Evolutionary conservation across 176 grass and related monocot species (phyloP).

Genomic region (Puya raimondii): DNA sequence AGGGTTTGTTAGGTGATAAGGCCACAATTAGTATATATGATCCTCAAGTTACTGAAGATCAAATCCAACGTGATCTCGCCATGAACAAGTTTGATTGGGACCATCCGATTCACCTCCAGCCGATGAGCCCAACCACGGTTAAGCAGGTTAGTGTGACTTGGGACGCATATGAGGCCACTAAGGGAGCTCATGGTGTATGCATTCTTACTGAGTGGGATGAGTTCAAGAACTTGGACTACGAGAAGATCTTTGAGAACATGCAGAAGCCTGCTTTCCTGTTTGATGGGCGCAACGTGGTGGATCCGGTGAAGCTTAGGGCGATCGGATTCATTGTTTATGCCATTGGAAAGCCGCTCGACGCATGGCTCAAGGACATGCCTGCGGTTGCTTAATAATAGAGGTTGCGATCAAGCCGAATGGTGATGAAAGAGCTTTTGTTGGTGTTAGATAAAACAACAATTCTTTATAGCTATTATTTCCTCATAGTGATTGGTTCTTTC

Average conservation of each 20-base stretch:
- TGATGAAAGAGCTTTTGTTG: neutral
- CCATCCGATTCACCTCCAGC: slow-evolving; percentile 53
- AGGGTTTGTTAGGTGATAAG: slow-evolving; percentile 50
- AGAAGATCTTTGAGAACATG: slow-evolving; percentile 57
- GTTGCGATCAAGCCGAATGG: neutral
- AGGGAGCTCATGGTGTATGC: slow-evolving; percentile 50
- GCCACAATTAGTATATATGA: slow-evolving; percentile 61
- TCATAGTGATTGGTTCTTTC: too few relatives aligned
- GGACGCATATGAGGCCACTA: slow-evolving; percentile 48
- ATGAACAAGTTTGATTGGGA: slow-evolving; percentile 77
- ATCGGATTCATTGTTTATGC: slow-evolving; percentile 60
- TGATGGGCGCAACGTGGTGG: slow-evolving; percentile 45
- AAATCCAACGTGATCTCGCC: slow-evolving; percentile 50
- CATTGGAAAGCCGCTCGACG: slow-evolving; percentile 52
- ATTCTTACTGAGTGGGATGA: slow-evolving; percentile 66
- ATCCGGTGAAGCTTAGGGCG: slow-evolving; percentile 31
- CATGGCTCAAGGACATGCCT: slow-evolving; percentile 63
- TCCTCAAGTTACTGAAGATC: slow-evolving; percentile 53
- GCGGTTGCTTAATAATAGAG: slow-evolving; percentile 32
- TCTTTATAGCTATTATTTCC: neutral
- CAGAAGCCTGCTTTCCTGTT: slow-evolving; percentile 56
- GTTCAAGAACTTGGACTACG: slow-evolving; percentile 48
- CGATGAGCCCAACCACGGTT: slow-evolving; percentile 37
- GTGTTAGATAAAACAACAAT: neutral
- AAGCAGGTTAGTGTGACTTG: slow-evolving; percentile 49